These are phyloP conservation scores for Beta vulgaris DNA, from an alignment of 148 eudicot genomes.

Conservation along the genomic window DNA sequence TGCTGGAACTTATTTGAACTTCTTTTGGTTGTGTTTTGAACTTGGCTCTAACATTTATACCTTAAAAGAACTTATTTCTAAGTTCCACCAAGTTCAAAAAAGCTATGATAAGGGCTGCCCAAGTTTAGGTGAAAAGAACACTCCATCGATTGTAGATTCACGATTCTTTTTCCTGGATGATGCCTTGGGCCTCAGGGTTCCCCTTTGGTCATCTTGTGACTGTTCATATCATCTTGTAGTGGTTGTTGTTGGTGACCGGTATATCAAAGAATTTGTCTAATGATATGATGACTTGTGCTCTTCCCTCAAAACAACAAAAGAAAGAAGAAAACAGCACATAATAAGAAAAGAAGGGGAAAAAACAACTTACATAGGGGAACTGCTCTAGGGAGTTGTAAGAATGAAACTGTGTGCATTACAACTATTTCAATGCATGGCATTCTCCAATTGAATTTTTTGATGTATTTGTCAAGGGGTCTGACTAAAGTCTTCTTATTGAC, in stretches of 20 bases:
- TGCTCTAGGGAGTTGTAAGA: background rate
- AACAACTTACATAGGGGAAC: background rate
- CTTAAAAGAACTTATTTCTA: too few species aligned
- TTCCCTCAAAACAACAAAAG: too few species aligned
- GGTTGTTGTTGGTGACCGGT: background rate
- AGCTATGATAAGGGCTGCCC: too few species aligned
- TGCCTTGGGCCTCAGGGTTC: background rate
- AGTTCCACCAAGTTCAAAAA: too few species aligned
- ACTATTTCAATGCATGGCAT: background rate
- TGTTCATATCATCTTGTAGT: background rate
- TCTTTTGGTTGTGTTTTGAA: too few species aligned
- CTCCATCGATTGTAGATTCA: background rate
- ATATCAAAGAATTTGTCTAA: background rate
- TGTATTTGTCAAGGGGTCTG: slow-evolving; percentile 4
- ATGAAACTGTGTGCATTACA: background rate
- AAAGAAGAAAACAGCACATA: background rate
- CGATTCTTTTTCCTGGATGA: background rate
- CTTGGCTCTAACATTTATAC: too few species aligned
- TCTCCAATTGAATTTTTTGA: background rate
- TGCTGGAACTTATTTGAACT: too few species aligned
- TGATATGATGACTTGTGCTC: background rate
- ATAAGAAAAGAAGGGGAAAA: background rate
- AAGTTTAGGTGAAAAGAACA: background rate
- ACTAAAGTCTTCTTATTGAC: slow-evolving; percentile 1
- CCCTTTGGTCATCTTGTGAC: background rate